Evolutionary conservation across 345 rosid species (phyloP), one percentile per base, ranked within the genome.

Genomic region (Citrus inodora): DNA sequence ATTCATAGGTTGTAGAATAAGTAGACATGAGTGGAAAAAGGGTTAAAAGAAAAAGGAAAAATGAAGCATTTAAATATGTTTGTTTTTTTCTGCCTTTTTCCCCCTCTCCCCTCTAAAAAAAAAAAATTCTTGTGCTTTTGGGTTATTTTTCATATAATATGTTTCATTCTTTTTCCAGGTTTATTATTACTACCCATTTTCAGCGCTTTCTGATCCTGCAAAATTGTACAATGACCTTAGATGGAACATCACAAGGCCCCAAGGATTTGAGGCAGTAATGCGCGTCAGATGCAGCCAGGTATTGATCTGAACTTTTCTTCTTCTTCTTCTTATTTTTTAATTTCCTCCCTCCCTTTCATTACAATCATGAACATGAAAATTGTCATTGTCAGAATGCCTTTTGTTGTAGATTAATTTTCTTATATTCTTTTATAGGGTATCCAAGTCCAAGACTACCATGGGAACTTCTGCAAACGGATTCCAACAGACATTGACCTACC

Each of bases 201-300:
- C 98, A 60, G 98, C 94, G 48, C 78, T 97, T 73, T 88, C 94
- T 77, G 99, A 94, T 89, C 88, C 94, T 55, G 92, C 95, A 76
- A 96, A 96, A 93, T 94, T 96, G 60, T 96, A 90, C 87, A 96
- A 92, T 80, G 99, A 96, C 88, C 97, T 92, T 63, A 92, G 97
- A 86, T 96, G 99, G 99, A 96, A 96, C 87, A 85, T 96, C 80
- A 89, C 94, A 42, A 90, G 98, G 88, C 98, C 99, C 69, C 99
- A 96, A 87, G 97, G 99, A 75, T 94, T 89, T 86, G 99, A 96
- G 90, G 95, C 98, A 65, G 98, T 96, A 71, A 94, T 96, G 98
- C 92, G 98, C 75, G 98, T 94, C 82, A 87, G 98, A 86, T 97
- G 93, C 88, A 93, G 97, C 85, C 95, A 92, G 96, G 98, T 97